Percentiles rank a stretch among this genome's conserved stretches.
These are phyloP conservation scores for Suillus alpinus DNA, from an alignment of 768 basidiomycete species.

Conservation along the genomic window DNA sequence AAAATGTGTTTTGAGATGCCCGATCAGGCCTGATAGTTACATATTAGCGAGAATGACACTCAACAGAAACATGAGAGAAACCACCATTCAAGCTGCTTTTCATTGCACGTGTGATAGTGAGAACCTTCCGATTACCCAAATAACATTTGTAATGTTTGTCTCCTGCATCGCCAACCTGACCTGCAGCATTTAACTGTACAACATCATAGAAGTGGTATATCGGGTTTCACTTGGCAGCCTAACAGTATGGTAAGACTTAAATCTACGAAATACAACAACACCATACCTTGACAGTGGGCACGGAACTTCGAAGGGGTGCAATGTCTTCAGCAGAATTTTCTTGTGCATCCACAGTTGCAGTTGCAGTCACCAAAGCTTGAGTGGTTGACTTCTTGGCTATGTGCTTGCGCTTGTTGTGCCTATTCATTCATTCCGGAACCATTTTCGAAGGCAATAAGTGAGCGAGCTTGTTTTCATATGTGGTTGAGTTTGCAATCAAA, in stretches of 20 bases:
- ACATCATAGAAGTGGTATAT: neutral
- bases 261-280: neutral
- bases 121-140: neutral
- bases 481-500: too few relatives aligned
- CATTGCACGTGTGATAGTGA: neutral
- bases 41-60: neutral
- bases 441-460: too few relatives aligned
- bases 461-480: too few relatives aligned
- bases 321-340: too few relatives aligned
- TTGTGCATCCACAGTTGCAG: too few relatives aligned
- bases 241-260: neutral
- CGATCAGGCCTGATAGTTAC: neutral
- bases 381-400: too few relatives aligned
- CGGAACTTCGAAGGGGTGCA: neutral
- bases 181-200: neutral
- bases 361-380: too few relatives aligned
- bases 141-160: neutral
- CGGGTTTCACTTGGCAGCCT: neutral
- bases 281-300: too few relatives aligned
- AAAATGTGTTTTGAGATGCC: neutral
- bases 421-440: too few relatives aligned
- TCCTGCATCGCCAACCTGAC: neutral
- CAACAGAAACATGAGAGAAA: neutral
- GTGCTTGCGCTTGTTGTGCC: too few relatives aligned
- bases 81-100: neutral